Conservation (phyloP, 352 stramenopile genomes). For the Pseudoperonospora humuli region DNA sequence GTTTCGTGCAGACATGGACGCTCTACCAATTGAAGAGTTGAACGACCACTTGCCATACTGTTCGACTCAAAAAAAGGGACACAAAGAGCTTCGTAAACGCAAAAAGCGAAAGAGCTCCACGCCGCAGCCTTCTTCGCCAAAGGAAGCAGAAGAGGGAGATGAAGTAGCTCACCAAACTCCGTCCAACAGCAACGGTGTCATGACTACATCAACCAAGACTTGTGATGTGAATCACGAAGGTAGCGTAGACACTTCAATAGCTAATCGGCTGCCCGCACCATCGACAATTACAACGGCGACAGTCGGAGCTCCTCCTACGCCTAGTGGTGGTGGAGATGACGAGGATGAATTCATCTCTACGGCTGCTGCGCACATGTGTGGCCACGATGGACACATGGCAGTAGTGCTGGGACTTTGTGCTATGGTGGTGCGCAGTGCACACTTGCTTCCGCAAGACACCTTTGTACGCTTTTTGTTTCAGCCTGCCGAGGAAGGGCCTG, state of each 20-base stretch:
- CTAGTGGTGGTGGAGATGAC: constrained; percentile 32
- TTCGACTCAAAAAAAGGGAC: constrained; percentile 55
- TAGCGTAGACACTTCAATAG: constrained; percentile 8
- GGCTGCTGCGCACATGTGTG: constrained; percentile 87
- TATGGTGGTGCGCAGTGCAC: constrained; percentile 59
- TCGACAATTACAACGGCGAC: constrained; percentile 22
- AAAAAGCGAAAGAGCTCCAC: constrained; percentile 54
- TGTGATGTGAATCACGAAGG: constrained; percentile 14
- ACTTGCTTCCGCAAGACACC: constrained; percentile 59
- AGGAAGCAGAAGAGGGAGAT: constrained; percentile 5
- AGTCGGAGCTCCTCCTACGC: constrained; percentile 12
- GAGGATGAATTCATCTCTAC: constrained; percentile 21
- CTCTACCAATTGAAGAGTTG: constrained; percentile 86
- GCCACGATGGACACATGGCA: constrained; percentile 93
- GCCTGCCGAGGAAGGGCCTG: constrained; percentile 90
- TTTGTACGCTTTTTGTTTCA: constrained; percentile 93
- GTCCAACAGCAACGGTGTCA: constrained; percentile 3
- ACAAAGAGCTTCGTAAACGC: constrained; percentile 47
- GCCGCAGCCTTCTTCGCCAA: constrained; percentile 5
- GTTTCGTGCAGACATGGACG: constrained; percentile 95
- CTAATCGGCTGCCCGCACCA: constrained; percentile 11
- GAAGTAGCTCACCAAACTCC: neutral
- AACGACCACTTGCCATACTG: constrained; percentile 76
- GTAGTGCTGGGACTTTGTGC: constrained; percentile 89
- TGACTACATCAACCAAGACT: neutral